Conservation (phyloP, 345 rosid genomes). For the Aquilaria malaccensis region DNA sequence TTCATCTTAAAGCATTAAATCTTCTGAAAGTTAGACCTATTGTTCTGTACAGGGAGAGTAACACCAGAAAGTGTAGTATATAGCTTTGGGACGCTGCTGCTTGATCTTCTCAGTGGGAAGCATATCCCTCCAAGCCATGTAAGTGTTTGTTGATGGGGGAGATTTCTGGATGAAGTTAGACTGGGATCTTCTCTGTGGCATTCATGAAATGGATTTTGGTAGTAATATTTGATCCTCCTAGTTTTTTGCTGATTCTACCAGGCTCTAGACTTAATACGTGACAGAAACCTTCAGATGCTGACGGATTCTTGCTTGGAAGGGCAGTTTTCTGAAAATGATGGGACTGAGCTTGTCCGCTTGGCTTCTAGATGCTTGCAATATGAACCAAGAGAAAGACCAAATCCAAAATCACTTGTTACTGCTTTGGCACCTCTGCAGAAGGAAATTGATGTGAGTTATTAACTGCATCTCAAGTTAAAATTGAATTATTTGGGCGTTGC, state of each 20-base stretch:
- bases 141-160: slow-evolving; percentile 21
- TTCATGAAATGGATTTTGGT: background rate
- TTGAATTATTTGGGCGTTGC: too few relatives aligned
- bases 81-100: slow-evolving; percentile 91
- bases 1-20: too few relatives aligned
- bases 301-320: slow-evolving; percentile 96
- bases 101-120: slow-evolving; percentile 97
- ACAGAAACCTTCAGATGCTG: slow-evolving; percentile 79
- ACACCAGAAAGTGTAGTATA: slow-evolving; percentile 95
- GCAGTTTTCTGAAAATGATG: slow-evolving; percentile 72
- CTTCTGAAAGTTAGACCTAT: background rate
- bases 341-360: slow-evolving; percentile 81
- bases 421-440: slow-evolving; percentile 86
- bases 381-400: slow-evolving; percentile 92
- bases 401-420: slow-evolving; percentile 64
- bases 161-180: background rate
- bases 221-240: slow-evolving; percentile 1
- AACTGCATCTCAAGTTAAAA: slow-evolving; percentile 15
- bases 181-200: background rate
- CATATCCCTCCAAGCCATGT: slow-evolving; percentile 96
- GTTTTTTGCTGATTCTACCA: slow-evolving; percentile 18
- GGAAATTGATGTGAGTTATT: slow-evolving; percentile 55
- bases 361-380: slow-evolving; percentile 92
- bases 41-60: slow-evolving; percentile 56
- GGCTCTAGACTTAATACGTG: slow-evolving; percentile 95